Conservation (phyloP, 768 basidiomycete species). For the Tricholoma matsutake region DNA sequence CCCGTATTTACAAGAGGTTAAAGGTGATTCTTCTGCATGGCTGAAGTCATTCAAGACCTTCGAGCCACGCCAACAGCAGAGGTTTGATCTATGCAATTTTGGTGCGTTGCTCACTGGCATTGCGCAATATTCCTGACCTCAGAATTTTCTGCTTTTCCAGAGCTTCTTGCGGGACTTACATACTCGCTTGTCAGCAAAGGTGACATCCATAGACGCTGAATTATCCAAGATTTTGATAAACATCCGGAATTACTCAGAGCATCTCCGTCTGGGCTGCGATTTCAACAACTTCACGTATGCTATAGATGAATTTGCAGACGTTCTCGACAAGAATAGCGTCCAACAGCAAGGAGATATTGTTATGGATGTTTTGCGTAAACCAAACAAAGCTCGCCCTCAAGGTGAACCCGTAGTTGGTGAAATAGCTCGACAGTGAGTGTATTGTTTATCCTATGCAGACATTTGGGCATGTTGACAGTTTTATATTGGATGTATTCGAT, state of each 20-base stretch:
- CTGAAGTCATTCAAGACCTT: not conserved
- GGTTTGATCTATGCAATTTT: not conserved
- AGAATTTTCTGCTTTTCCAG: no score
- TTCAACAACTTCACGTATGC: slow-evolving; percentile 20
- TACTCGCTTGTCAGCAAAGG: not conserved
- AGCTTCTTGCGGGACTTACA: not conserved
- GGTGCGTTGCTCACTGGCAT: not conserved
- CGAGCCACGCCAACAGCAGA: not conserved
- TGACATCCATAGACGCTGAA: not conserved
- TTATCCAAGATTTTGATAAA: not conserved
- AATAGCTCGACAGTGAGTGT: slow-evolving; percentile 15
- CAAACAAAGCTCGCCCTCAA: slow-evolving; percentile 10
- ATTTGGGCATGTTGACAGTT: no score
- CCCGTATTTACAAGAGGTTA: not conserved
- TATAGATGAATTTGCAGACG: slow-evolving; percentile 22
- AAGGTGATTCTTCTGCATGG: not conserved
- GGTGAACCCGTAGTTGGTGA: slow-evolving; percentile 16
- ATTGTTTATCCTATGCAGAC: not conserved
- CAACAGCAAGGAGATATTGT: slow-evolving; percentile 13
- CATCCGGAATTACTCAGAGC: not conserved
- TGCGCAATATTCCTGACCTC: no score
- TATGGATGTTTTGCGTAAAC: slow-evolving; percentile 20
- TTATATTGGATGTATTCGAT: no score
- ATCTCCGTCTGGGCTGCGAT: slow-evolving; percentile 16
- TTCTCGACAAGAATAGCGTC: slow-evolving; percentile 10